Conservation (phyloP, 768 basidiomycete genomes). For the Pholiota microspora region DNA sequence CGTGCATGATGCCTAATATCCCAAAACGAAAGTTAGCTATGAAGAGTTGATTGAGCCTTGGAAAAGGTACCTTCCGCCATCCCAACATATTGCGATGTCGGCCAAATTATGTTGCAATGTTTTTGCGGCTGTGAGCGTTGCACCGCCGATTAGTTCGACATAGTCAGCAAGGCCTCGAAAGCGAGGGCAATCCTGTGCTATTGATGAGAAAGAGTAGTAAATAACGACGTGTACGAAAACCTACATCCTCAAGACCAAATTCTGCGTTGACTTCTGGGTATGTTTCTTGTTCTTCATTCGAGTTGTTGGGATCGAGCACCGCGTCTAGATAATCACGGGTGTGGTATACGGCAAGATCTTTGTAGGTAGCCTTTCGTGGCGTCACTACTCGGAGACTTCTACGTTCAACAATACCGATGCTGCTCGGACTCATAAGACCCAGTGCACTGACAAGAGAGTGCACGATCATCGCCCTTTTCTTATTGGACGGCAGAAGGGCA, state of each 20-base stretch:
- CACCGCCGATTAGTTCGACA: constrained; percentile 70
- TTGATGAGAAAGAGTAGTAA: neutral
- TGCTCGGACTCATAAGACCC: constrained; percentile 38
- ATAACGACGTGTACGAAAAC: neutral
- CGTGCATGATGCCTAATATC: constrained; percentile 74
- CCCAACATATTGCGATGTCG: constrained; percentile 82
- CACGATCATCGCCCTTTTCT: constrained; percentile 60
- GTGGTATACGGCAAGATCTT: constrained; percentile 68
- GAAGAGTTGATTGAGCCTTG: neutral
- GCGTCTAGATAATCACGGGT: constrained; percentile 67
- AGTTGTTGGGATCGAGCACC: constrained; percentile 38
- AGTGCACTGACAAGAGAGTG: constrained; percentile 59
- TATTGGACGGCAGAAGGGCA: constrained; percentile 67
- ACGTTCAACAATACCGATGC: constrained; percentile 18
- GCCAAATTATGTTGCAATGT: constrained; percentile 49
- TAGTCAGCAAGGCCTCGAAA: constrained; percentile 73
- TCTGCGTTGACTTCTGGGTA: constrained; percentile 26
- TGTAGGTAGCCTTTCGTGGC: constrained; percentile 50
- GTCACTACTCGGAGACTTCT: constrained; percentile 44
- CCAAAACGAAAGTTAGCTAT: neutral
- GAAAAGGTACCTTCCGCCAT: constrained; percentile 68
- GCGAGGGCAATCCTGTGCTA: constrained; percentile 72
- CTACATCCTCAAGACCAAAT: constrained; percentile 48
- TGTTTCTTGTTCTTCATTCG: constrained; percentile 4
- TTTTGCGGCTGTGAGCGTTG: constrained; percentile 70